These are phyloP conservation scores for Amauroascus verrucosus DNA, from an alignment of 2,329 filamentous ascomycete species.

Conservation along the genomic window DNA sequence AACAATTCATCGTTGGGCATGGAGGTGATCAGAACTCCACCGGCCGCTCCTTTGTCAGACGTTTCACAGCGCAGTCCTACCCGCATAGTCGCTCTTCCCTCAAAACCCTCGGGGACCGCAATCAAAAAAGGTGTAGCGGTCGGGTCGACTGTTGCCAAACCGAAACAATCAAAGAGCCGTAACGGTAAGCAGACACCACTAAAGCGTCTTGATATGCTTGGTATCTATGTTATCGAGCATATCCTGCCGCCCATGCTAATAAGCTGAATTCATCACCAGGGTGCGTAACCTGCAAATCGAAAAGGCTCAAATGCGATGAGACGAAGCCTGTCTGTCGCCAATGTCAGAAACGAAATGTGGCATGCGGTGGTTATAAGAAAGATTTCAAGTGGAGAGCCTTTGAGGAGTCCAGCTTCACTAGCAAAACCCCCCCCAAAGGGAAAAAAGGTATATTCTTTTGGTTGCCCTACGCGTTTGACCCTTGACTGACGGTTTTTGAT, in stretches of 20 bases:
- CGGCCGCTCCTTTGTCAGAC: background rate
- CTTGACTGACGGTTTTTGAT: background rate
- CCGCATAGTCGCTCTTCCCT: background rate
- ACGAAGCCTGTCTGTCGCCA: conserved; percentile 58
- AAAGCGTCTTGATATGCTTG: no score
- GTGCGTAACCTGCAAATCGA: conserved; percentile 63
- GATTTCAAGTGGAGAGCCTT: conserved; percentile 67
- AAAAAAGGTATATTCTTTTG: conserved; percentile 37
- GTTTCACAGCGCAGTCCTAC: background rate
- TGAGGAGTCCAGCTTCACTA: conserved; percentile 49
- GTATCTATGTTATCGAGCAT: no score
- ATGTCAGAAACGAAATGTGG: conserved; percentile 54
- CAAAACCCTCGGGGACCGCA: background rate
- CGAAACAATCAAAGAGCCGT: conserved; percentile 64
- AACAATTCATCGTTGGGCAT: conserved; percentile 29
- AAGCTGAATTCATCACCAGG: conserved; percentile 36
- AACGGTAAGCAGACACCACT: conserved; percentile 50
- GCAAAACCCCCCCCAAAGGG: conserved; percentile 30
- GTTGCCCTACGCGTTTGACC: background rate
- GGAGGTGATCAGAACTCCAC: conserved; percentile 46
- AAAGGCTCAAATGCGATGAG: conserved; percentile 64
- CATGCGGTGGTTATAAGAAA: conserved; percentile 62
- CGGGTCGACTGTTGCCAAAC: conserved; percentile 38
- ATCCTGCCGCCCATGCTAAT: background rate
- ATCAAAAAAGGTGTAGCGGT: background rate